A percentile compares a stretch with the other conserved stretches of the same genome.
Conservation (phyloP, 805 yeast genomes). For the Candida adriatica region DNA sequence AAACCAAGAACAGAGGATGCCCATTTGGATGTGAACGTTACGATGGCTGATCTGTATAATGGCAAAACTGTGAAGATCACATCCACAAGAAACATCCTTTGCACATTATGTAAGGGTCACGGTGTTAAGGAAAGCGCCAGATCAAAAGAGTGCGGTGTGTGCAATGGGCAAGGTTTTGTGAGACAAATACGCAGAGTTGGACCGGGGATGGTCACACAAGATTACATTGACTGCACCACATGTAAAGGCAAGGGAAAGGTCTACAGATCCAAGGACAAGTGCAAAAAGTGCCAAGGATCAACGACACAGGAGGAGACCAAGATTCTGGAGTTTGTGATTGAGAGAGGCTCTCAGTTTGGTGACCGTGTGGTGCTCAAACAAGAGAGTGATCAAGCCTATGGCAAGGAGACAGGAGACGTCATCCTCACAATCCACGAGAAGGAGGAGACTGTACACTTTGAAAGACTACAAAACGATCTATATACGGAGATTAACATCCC, state of each 20-base stretch:
- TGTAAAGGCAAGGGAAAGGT: slow-evolving; percentile 70
- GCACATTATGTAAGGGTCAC: slow-evolving; percentile 66
- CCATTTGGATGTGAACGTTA: slow-evolving; percentile 51
- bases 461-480: slow-evolving; percentile 57
- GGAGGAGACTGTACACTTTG: slow-evolving; percentile 30
- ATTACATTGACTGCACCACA: slow-evolving; percentile 49
- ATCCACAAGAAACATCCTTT: slow-evolving; percentile 63
- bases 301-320: slow-evolving; percentile 58
- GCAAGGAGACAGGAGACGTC: slow-evolving; percentile 72
- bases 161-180: slow-evolving; percentile 67
- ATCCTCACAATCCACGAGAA: slow-evolving; percentile 48
- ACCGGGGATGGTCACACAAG: slow-evolving; percentile 68
- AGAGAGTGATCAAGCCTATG: slow-evolving; percentile 75
- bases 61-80: slow-evolving; percentile 77
- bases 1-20: slow-evolving; percentile 56
- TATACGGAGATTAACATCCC: slow-evolving; percentile 54
- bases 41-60: slow-evolving; percentile 67
- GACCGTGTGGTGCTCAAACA: slow-evolving; percentile 56
- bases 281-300: slow-evolving; percentile 70
- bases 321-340: slow-evolving; percentile 68
- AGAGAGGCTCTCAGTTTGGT: slow-evolving; percentile 59
- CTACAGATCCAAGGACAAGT: slow-evolving; percentile 57
- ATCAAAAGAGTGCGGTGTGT: slow-evolving; percentile 49
- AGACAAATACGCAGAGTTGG: slow-evolving; percentile 58
- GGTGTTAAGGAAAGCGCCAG: slow-evolving; percentile 64